Evolutionary conservation across 306 rosid genomes (phyloP), one percentile per base, ranked within the genome.

Genomic region (Oemleria cerasiformis): DNA sequence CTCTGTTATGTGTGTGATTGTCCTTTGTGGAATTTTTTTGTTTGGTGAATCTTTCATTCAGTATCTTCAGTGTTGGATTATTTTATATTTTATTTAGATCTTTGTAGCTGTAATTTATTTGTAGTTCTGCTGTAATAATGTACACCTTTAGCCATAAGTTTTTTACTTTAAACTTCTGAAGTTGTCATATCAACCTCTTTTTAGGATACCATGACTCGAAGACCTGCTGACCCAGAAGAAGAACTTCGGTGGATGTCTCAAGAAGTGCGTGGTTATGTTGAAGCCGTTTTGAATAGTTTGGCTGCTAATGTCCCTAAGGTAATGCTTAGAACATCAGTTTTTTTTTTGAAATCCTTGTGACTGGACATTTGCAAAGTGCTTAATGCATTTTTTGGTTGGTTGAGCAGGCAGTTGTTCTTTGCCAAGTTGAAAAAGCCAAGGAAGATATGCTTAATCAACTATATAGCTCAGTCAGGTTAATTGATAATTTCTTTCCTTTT

Each of bases 241-340:
- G 98, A 93, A 79, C 97, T 93, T 36, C 79, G 96, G 73, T 91
- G 98, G 98, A 93, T 93, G 97, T 87, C 98, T 70, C 97, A 93
- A 79, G 98, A 93, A 87, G 98, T 93, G 38, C 93, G 98, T 58
- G 98, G 98, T 63, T 93, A 93, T 76, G 96, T 93, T 66, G 97
- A 93, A 82, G 98, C 98, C 68, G 98, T 93, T 66, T 82, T 93
- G 82, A 93, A 91, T 86, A 93, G 98, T 87, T 89, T 93, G 88
- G 98, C 94, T 79, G 98, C 98, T 40, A 93, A 91, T 82, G 97
- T 93, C 34, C 98, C 98, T 25, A 93, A 93, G 76, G 98, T 88
- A 70, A 75, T 2, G 84, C 65, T 81, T 71, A 36, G 30, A 40
- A 19, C 71, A 63, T 68, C 50, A 56, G 9, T 69, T 38, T 76